Evolutionary conservation across 352 stramenopile genomes (phyloP), one percentile per base, ranked within the genome.

Genomic region (Pythium rhizo-oryzae): DNA sequence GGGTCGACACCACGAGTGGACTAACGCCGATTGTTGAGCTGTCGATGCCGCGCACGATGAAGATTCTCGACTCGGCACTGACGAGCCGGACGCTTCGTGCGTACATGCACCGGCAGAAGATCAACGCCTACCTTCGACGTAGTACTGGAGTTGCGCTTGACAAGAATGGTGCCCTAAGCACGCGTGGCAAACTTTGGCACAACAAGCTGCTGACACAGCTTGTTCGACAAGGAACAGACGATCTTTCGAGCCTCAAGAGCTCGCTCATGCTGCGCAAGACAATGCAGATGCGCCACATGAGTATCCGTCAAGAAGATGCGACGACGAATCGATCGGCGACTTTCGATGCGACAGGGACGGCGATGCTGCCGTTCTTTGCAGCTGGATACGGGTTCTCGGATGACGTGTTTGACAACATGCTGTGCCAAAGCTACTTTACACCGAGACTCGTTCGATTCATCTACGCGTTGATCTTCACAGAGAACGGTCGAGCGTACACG

Each of bases 401-500:
- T 51, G 83, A 90, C 53, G 76, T 90, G 30, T 91, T 91, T 49
- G 81, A 91, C 77, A 91, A 85, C 44, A 84, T 91, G 74, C 59
- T 91, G 23, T 91, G 83, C 30, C 81, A 90, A 49, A 90, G 81
- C 60, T 90, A 80, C 67, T 91, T 88, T 66, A 91, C 79, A 0
- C 79, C 83, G 16, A 78, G 78, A 24, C 59, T 91, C 24, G 77
- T 89, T 12, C 79, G 76, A 18, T 89, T 91, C 66, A 81, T 87
- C 49, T 78, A 87, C 49, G 78, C 83, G 25, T 69, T 91, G n/a
- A 71, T 91, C 1, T 91, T 86, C 55, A 84, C 80, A 4, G 78
- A 91, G 47, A 81, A 88, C 47, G 79, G 78, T 37, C 57, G 44
- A 7, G 16, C 57, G 30, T 24, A 33, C 23, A 33, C 25, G 18